Evolutionary conservation across 805 yeast genomes (phyloP).

Genomic region (Candida easanensis): DNA sequence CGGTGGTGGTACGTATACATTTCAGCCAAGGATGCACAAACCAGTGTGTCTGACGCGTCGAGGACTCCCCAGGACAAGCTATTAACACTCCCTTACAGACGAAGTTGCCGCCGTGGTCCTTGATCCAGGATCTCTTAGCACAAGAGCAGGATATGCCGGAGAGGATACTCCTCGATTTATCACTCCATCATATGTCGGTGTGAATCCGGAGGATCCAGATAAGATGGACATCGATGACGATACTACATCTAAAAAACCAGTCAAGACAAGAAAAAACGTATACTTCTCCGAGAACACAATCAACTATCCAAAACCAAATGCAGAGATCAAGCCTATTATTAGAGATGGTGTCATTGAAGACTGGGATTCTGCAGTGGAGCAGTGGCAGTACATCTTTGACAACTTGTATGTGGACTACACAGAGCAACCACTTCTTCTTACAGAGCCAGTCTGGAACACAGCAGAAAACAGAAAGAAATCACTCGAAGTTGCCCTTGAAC

Average conservation of each 20-base stretch:
- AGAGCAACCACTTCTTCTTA: slow-evolving; percentile 75
- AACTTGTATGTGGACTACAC: slow-evolving; percentile 49
- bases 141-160: slow-evolving; percentile 90
- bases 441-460: slow-evolving; percentile 87
- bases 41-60: background rate
- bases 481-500: slow-evolving; percentile 69
- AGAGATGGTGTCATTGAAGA: slow-evolving; percentile 64
- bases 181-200: slow-evolving; percentile 67
- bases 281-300: slow-evolving; percentile 41
- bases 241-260: slow-evolving; percentile 11
- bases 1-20: slow-evolving; percentile 18
- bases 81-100: slow-evolving; percentile 37
- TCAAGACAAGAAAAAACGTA: slow-evolving; percentile 24
- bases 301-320: slow-evolving; percentile 48
- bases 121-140: slow-evolving; percentile 84
- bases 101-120: slow-evolving; percentile 89
- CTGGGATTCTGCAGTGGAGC: slow-evolving; percentile 83
- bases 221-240: slow-evolving; percentile 25
- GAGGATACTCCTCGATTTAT: slow-evolving; percentile 81
- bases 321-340: slow-evolving; percentile 55
- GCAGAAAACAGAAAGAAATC: slow-evolving; percentile 63
- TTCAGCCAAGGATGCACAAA: background rate
- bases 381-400: slow-evolving; percentile 62
- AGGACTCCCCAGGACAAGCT: background rate
- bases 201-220: slow-evolving; percentile 17